Percentiles rank a stretch among this genome's conserved stretches.
These are phyloP conservation scores for Moelleriella libera DNA, from an alignment of 2,329 filamentous ascomycete species.

Conservation along the genomic window DNA sequence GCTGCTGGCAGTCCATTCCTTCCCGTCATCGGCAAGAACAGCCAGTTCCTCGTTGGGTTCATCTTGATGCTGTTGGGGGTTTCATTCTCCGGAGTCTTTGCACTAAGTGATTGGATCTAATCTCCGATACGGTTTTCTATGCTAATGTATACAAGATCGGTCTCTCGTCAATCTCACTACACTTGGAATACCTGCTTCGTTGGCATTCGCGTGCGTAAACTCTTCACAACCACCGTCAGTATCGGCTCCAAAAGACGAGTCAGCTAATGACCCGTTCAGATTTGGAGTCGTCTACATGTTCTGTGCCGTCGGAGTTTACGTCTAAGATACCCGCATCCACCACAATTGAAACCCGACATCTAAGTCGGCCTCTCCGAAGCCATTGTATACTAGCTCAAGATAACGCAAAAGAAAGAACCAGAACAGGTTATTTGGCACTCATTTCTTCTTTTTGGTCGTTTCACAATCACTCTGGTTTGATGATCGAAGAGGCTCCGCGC, in stretches of 20 bases:
- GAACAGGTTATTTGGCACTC: not conserved
- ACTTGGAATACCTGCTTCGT: slow-evolving; percentile 73
- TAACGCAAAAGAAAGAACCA: slow-evolving; percentile 7
- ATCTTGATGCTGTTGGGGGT: slow-evolving; percentile 59
- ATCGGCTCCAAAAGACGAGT: too few species aligned
- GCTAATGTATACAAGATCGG: slow-evolving; percentile 46
- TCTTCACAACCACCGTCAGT: too few species aligned
- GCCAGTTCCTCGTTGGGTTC: slow-evolving; percentile 74
- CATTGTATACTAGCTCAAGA: slow-evolving; percentile 23
- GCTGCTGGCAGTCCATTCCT: slow-evolving; percentile 75
- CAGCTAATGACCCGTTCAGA: slow-evolving; percentile 27
- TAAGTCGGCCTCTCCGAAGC: slow-evolving; percentile 5
- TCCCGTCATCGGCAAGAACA: slow-evolving; percentile 65
- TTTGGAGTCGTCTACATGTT: slow-evolving; percentile 97
- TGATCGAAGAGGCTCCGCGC: not conserved
- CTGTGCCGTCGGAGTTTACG: slow-evolving; percentile 96
- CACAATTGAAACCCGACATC: not conserved
- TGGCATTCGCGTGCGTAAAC: slow-evolving; percentile 69
- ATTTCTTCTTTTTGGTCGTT: too few species aligned
- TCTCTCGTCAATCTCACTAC: slow-evolving; percentile 63
- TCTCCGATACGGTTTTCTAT: not conserved
- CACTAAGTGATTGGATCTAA: slow-evolving; percentile 57
- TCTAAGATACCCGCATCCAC: slow-evolving; percentile 46
- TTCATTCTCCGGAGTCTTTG: slow-evolving; percentile 63
- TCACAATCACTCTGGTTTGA: not conserved